Conservation (phyloP, 306 rosid species). For the Vicia sativa region DNA sequence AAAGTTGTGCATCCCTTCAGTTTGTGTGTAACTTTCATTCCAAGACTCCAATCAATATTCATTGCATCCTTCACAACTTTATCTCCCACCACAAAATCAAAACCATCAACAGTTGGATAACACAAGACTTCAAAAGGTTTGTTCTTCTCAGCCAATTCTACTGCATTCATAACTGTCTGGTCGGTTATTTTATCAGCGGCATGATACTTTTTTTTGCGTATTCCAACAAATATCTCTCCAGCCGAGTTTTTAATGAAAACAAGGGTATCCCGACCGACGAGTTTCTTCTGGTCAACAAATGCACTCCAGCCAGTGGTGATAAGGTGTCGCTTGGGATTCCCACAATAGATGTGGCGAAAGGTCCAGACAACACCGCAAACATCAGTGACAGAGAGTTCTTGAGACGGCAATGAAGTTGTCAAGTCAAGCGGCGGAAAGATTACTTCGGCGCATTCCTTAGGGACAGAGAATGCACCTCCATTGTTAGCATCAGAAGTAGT, state of each 20-base stretch:
- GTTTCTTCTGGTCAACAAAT: conserved; percentile 68
- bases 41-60: too few relatives aligned
- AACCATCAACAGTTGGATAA: conserved; percentile 39
- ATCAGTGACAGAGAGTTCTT: conserved; percentile 56
- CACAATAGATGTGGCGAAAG: conserved; percentile 67
- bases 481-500: conserved; percentile 76
- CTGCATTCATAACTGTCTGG: conserved; percentile 47
- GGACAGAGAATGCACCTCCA: conserved; percentile 64
- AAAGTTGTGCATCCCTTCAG: too few relatives aligned
- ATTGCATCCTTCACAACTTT: conserved; percentile 40
- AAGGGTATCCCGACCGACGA: conserved; percentile 64
- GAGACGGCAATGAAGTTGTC: conserved; percentile 55
- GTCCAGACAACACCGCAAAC: conserved; percentile 60
- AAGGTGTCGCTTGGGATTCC: conserved; percentile 67
- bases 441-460: conserved; percentile 47
- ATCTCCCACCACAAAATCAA: conserved; percentile 65
- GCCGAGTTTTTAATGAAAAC: conserved; percentile 51
- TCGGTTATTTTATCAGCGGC: background rate
- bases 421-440: conserved; percentile 61
- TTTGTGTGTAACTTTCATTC: too few relatives aligned
- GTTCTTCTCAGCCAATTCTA: conserved; percentile 53
- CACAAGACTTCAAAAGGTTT: conserved; percentile 63
- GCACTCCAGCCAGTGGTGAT: conserved; percentile 82
- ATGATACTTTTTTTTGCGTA: conserved; percentile 39
- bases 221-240: conserved; percentile 49